phyloP scores from a whole-genome alignment of 2,329 filamentous ascomycete species.

The Fonsecaea monophora region DNA sequence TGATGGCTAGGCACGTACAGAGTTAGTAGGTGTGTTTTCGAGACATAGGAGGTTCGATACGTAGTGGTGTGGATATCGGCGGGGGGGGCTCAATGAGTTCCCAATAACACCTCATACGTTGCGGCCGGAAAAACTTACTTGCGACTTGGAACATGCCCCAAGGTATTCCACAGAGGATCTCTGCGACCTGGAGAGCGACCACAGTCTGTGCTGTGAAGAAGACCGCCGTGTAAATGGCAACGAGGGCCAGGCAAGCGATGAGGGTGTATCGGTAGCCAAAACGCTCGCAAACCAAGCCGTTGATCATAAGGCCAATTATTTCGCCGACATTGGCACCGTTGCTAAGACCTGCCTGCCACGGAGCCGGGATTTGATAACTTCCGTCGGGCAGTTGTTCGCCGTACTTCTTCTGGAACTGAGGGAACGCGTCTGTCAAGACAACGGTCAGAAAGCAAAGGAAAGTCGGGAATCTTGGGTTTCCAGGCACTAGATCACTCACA shows the following conservation, averaged over 20 bases:
- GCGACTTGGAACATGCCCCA: constrained; percentile 60
- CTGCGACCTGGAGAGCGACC: constrained; percentile 55
- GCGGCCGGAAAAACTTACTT: background rate
- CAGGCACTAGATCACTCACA: constrained; percentile 21
- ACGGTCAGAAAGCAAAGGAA: background rate
- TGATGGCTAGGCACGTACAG: constrained; percentile 44
- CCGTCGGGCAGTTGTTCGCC: constrained; percentile 42
- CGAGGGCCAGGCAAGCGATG: constrained; percentile 54
- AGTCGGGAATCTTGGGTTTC: background rate
- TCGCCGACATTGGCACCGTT: constrained; percentile 44
- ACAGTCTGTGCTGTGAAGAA: constrained; percentile 60
- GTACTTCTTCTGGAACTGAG: constrained; percentile 45
- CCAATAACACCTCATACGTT: background rate
- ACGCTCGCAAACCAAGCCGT: constrained; percentile 58
- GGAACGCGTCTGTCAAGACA: constrained; percentile 42
- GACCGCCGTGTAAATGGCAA: constrained; percentile 58
- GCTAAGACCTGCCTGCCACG: constrained; percentile 45
- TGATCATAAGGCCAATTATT: constrained; percentile 58
- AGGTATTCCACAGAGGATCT: constrained; percentile 58
- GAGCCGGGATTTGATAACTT: constrained; percentile 41
- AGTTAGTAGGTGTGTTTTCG: background rate
- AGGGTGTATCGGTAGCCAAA: constrained; percentile 61
- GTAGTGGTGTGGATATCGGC: background rate
- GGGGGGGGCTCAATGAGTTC: background rate
- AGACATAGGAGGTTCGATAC: too few species aligned